Conservation (phyloP, 352 stramenopile species). For the Lagenidium sp. region DNA sequence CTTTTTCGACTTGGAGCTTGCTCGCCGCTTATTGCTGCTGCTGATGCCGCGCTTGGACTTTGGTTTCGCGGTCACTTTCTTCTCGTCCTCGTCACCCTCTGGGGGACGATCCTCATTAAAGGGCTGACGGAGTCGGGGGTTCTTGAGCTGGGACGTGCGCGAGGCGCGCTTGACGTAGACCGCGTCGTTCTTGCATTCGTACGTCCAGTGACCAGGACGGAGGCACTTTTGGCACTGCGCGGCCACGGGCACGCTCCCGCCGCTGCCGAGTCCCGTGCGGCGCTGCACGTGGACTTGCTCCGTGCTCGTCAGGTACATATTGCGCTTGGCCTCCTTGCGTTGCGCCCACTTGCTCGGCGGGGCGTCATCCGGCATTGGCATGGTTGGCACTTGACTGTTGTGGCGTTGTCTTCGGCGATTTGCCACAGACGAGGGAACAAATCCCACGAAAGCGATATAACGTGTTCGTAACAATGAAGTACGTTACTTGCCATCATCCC, state of each 20-base stretch:
- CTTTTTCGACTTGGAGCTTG: slow-evolving; percentile 7
- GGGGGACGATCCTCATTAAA: slow-evolving; percentile 76
- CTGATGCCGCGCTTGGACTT: slow-evolving; percentile 13
- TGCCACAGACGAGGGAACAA: no score
- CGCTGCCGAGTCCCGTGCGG: slow-evolving; percentile 11
- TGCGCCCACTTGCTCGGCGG: slow-evolving; percentile 51
- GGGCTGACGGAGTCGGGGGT: slow-evolving; percentile 70
- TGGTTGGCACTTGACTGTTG: no score
- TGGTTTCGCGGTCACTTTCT: slow-evolving; percentile 2
- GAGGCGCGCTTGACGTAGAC: slow-evolving; percentile 74
- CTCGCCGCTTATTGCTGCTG: slow-evolving; percentile 14
- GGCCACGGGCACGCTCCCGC: slow-evolving; percentile 8
- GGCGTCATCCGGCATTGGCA: slow-evolving; percentile 18
- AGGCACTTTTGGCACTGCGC: slow-evolving; percentile 84
- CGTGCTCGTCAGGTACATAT: slow-evolving; percentile 81
- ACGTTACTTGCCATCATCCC: no score
- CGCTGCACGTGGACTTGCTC: slow-evolving; percentile 56
- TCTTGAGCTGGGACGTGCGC: slow-evolving; percentile 68
- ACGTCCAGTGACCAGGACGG: slow-evolving; percentile 70
- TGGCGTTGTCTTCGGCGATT: no score
- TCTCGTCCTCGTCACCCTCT: slow-evolving; percentile 26
- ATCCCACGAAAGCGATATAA: no score
- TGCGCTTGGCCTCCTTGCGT: slow-evolving; percentile 66
- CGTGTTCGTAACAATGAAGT: no score
- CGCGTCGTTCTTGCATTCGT: slow-evolving; percentile 83